Evolutionary conservation across 768 basidiomycete species (phyloP).

Genomic region (Rhizopogon roseolus): DNA sequence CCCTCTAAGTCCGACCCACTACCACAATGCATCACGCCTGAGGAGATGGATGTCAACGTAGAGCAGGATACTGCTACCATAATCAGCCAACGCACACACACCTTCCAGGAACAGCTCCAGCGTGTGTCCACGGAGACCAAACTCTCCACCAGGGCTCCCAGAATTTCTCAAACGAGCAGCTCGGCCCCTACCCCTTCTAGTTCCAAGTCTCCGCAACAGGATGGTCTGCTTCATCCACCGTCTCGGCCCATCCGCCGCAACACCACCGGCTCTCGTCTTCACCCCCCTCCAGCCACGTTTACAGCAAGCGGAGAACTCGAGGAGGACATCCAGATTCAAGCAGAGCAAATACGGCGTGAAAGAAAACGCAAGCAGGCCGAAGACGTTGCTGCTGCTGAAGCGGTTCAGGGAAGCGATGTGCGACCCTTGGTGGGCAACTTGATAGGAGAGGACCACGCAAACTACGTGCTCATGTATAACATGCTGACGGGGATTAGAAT

Average conservation of each 20-base stretch:
- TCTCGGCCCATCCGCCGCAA: slow-evolving; percentile 55
- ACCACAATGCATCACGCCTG: slow-evolving; percentile 26
- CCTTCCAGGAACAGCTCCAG: slow-evolving; percentile 29
- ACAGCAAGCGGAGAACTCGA: slow-evolving; percentile 37
- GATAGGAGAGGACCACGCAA: slow-evolving; percentile 97
- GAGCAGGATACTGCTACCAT: slow-evolving; percentile 12
- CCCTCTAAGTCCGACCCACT: slow-evolving; percentile 15
- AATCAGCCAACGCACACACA: slow-evolving; percentile 14
- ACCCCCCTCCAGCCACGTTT: slow-evolving; percentile 29
- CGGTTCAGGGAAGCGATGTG: slow-evolving; percentile 34
- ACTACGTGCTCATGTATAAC: slow-evolving; percentile 99
- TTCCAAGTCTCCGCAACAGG: slow-evolving; percentile 27
- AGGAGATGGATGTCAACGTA: slow-evolving; percentile 26
- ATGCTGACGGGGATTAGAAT: slow-evolving; percentile 99
- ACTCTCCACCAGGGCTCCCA: slow-evolving; percentile 23
- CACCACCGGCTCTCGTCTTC: slow-evolving; percentile 55
- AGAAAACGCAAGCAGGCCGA: slow-evolving; percentile 70
- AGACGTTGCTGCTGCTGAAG: slow-evolving; percentile 40
- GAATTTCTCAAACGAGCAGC: slow-evolving; percentile 13
- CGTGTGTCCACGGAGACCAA: slow-evolving; percentile 51
- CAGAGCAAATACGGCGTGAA: slow-evolving; percentile 81
- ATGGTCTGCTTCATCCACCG: slow-evolving; percentile 52
- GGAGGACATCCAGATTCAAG: slow-evolving; percentile 78
- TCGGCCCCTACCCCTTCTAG: slow-evolving; percentile 17
- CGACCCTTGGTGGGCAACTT: slow-evolving; percentile 85